Conservation (phyloP, 2,329 filamentous ascomycete genomes). For the Ophiocordyceps robertsii region DNA sequence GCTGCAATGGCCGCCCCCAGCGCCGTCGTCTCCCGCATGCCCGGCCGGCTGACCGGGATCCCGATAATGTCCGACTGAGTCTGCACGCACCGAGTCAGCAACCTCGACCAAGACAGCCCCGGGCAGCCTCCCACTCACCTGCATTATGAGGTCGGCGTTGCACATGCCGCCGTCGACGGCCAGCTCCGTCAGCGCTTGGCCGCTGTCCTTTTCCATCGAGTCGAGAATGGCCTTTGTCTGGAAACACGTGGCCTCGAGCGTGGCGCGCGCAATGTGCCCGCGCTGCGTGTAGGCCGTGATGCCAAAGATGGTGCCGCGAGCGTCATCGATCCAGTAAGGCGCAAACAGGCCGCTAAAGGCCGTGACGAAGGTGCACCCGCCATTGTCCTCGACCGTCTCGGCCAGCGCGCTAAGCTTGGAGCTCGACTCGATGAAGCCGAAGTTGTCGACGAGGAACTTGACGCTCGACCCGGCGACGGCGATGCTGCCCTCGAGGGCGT, state of each 20-base stretch:
- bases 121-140: conserved; percentile 21
- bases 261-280: conserved; percentile 67
- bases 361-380: conserved; percentile 65
- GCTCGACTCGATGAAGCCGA: conserved; percentile 38
- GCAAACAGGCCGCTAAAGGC: conserved; percentile 73
- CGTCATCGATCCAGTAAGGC: conserved; percentile 77
- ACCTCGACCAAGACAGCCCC: not conserved
- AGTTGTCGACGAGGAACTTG: conserved; percentile 50
- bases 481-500: conserved; percentile 66
- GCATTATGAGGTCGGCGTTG: conserved; percentile 71
- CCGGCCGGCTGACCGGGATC: conserved; percentile 64
- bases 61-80: conserved; percentile 71
- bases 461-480: conserved; percentile 66
- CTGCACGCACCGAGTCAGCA: conserved; percentile 15
- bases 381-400: conserved; percentile 48
- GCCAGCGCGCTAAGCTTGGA: conserved; percentile 31
- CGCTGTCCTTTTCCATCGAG: conserved; percentile 69
- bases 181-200: conserved; percentile 57
- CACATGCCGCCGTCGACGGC: conserved; percentile 78
- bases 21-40: conserved; percentile 75
- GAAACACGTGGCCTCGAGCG: conserved; percentile 69
- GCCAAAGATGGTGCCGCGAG: conserved; percentile 65
- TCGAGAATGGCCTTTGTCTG: conserved; percentile 73
- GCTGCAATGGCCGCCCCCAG: conserved; percentile 72
- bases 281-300: conserved; percentile 65